Conservation (phyloP, 2,329 filamentous ascomycete genomes). For the Paraphoma chrysanthemicola region DNA sequence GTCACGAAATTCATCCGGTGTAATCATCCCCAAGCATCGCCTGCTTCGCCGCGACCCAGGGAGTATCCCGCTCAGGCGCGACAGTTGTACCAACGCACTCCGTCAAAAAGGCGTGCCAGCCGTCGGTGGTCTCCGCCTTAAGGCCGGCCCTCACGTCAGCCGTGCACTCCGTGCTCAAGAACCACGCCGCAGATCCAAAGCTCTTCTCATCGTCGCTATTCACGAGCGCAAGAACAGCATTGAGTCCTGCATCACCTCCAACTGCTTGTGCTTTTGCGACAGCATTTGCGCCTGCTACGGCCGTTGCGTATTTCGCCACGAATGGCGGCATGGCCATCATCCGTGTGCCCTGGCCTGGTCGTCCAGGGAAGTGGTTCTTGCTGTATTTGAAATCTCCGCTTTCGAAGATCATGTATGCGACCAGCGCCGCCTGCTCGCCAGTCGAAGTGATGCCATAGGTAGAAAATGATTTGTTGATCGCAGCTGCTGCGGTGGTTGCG, state of each 20-base stretch:
- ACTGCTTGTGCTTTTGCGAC: constrained; percentile 41
- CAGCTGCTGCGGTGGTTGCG: constrained; percentile 65
- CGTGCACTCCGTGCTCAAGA: constrained; percentile 62
- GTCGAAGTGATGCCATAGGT: constrained; percentile 62
- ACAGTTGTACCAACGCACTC: constrained; percentile 61
- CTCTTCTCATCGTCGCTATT: constrained; percentile 54
- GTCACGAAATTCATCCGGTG: neutral
- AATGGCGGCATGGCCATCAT: constrained; percentile 68
- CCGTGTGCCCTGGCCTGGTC: constrained; percentile 73
- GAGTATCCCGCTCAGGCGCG: constrained; percentile 54
- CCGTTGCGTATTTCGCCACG: constrained; percentile 63
- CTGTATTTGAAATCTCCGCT: constrained; percentile 74
- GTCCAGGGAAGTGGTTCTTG: constrained; percentile 67
- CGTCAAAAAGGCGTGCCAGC: constrained; percentile 62
- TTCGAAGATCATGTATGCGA: constrained; percentile 77
- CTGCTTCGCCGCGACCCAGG: constrained; percentile 57
- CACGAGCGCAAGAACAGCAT: constrained; percentile 60
- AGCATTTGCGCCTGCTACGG: constrained; percentile 45
- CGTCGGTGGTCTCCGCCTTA: constrained; percentile 54
- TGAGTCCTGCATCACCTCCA: constrained; percentile 40
- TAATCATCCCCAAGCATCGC: constrained; percentile 11
- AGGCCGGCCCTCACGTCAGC: constrained; percentile 53
- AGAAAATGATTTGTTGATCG: constrained; percentile 63
- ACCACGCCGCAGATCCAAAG: constrained; percentile 69
- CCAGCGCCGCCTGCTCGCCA: constrained; percentile 71